Evolutionary conservation across 2,329 filamentous ascomycete genomes (phyloP).

Genomic region (Periglandula ipomoeae): DNA sequence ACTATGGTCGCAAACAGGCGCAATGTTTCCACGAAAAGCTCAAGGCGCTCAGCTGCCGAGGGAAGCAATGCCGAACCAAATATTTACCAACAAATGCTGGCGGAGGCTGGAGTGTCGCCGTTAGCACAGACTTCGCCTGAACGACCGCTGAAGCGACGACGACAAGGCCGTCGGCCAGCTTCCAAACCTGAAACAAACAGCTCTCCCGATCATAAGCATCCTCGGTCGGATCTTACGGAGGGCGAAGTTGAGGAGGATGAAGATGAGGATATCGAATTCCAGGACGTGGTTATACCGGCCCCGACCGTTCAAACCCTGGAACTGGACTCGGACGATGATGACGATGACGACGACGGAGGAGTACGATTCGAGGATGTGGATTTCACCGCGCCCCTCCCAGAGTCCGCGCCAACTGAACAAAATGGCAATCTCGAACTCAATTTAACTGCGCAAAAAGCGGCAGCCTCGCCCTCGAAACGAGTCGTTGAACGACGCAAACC

Average conservation of each 20-base stretch:
- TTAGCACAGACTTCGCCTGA: conserved; percentile 20
- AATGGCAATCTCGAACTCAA: conserved; percentile 40
- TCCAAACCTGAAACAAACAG: not conserved
- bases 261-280: conserved; percentile 37
- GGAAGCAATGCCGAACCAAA: conserved; percentile 21
- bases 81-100: conserved; percentile 40
- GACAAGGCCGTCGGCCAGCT: conserved; percentile 12
- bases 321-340: conserved; percentile 37
- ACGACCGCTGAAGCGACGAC: conserved; percentile 31
- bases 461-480: conserved; percentile 20
- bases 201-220: too few species aligned
- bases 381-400: conserved; percentile 23
- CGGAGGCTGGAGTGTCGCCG: conserved; percentile 34
- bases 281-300: conserved; percentile 39
- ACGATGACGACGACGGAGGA: conserved; percentile 30
- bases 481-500: conserved; percentile 37
- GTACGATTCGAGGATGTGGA: conserved; percentile 41
- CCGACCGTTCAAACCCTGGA: conserved; percentile 43
- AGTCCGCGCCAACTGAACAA: conserved; percentile 16
- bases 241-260: conserved; percentile 18
- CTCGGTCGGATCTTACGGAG: not conserved
- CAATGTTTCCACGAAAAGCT: conserved; percentile 15
- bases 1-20: conserved; percentile 25
- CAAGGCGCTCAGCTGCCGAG: conserved; percentile 10
- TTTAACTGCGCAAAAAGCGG: conserved; percentile 36